Percentiles rank a stretch among this genome's conserved stretches.
Evolutionary conservation across 257 asterid genomes (phyloP).

Genomic region (Scutellaria barbata): DNA sequence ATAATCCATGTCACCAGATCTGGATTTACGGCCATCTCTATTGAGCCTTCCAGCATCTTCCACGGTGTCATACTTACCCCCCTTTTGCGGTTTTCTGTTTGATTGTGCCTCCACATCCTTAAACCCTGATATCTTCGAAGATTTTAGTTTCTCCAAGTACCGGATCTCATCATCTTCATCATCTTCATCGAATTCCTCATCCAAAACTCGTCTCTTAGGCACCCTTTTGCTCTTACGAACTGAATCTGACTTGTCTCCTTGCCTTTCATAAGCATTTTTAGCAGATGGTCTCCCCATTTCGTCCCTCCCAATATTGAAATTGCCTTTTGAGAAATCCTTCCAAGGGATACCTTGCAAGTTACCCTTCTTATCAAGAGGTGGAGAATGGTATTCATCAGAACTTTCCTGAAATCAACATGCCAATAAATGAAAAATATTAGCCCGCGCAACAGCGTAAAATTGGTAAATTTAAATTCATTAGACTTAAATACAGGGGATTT

Average conservation of each 20-base stretch:
- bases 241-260: conserved; percentile 65
- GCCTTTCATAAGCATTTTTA: conserved; percentile 52
- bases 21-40: conserved; percentile 51
- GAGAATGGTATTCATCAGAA: conserved; percentile 54
- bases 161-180: conserved; percentile 89
- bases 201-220: conserved; percentile 77
- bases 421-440: conserved; percentile 29
- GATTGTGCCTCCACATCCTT: conserved; percentile 61
- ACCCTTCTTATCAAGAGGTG: conserved; percentile 53
- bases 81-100: conserved; percentile 51
- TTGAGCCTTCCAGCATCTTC: conserved; percentile 53
- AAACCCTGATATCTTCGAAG: conserved; percentile 55
- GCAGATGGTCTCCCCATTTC: conserved; percentile 52
- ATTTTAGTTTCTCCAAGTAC: conserved; percentile 82
- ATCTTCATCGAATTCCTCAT: conserved; percentile 77
- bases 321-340: conserved; percentile 65
- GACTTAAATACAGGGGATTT: conserved; percentile 46
- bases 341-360: conserved; percentile 61
- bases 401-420: conserved; percentile 60
- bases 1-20: conserved; percentile 66
- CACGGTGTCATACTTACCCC: conserved; percentile 45
- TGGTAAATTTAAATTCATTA: conserved; percentile 26
- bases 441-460: conserved; percentile 28
- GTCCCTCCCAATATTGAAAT: conserved; percentile 55
- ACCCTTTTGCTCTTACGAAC: conserved; percentile 90